These are phyloP conservation scores for Diaporthe vexans DNA, from an alignment of 2,329 filamentous ascomycete genomes.

Conservation along the genomic window DNA sequence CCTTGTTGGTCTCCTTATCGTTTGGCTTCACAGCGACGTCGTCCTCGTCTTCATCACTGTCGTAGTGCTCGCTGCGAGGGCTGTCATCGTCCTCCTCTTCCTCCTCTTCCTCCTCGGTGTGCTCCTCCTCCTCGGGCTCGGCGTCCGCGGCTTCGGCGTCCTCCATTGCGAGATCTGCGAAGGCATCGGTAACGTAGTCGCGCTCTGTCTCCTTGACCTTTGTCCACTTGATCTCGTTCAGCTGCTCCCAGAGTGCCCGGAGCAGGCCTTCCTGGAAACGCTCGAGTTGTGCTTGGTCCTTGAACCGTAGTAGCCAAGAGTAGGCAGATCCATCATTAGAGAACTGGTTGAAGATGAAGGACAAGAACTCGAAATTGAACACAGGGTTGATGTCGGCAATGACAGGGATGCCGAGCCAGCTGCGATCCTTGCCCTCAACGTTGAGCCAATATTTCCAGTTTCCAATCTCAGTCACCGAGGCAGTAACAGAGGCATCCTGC, in stretches of 20 bases:
- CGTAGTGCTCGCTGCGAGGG: conserved; percentile 68
- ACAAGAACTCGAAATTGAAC: conserved; percentile 99
- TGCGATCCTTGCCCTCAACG: conserved; percentile 79
- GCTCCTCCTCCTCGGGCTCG: conserved; percentile 59
- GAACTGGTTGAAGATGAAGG: conserved; percentile 99
- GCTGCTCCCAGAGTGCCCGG: conserved; percentile 95
- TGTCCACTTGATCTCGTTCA: conserved; percentile 94
- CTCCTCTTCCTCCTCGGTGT: conserved; percentile 66
- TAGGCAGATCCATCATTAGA: conserved; percentile 88
- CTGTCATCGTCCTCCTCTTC: conserved; percentile 72
- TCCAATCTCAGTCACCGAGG: conserved; percentile 87
- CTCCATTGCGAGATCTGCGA: conserved; percentile 94
- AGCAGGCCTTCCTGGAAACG: conserved; percentile 94
- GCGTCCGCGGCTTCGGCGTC: conserved; percentile 70
- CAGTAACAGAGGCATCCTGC: conserved; percentile 81
- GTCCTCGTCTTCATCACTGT: conserved; percentile 77
- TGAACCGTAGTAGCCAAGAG: conserved; percentile 96
- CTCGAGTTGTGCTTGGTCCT: conserved; percentile 83
- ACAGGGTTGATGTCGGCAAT: conserved; percentile 95
- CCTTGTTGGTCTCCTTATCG: conserved; percentile 88
- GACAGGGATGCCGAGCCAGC: conserved; percentile 90
- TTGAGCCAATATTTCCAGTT: conserved; percentile 98
- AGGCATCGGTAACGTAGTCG: conserved; percentile 95
- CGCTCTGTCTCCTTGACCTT: conserved; percentile 93
- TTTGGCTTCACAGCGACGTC: conserved; percentile 79